Base-by-base conservation (phyloP, 2,329 filamentous ascomycete genomes). In the Cladosporium phlei region DNA sequence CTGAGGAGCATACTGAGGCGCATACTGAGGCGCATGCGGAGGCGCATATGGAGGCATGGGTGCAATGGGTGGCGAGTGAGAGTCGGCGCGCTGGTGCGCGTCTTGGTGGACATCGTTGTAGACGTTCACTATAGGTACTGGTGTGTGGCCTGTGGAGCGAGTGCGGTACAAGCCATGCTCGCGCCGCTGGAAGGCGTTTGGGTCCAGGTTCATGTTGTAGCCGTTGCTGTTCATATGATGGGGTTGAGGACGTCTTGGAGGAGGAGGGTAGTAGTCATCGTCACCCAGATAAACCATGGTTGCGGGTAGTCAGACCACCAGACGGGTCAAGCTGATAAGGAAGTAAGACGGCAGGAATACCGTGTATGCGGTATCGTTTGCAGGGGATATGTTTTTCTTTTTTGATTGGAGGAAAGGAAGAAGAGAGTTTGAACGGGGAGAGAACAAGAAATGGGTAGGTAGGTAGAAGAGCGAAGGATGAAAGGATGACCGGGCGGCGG, bases 41-140 rank as follows among this genome's bases (percentile, higher is more conserved):
- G 16, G 10, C 4, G 32, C 32, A 12, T 47, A 47, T 28, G 51
- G 38, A n/a, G 40, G 37, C 11, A 38, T 33, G 14, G 51, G 44
- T 59, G 59, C 7, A 62, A 43, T 45, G 24, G 46, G 45, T 24
- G 42, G 48, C n/a, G 35, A 29, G 48, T 50, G 39, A 49, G 35
- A 54, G 32, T 47, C 54, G 33, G 40, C 48, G 46, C 48, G 59
- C 52, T 49, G 48, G n/a, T 48, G 50, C 11, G 48, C 51, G 40
- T 52, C 56, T 51, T 66, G 64, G 43, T 62, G 61, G 45, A 67
- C 65, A 46, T 67, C 68, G 56, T 72, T 72, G 61, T 70, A 68
- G 51, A 73, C 71, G 54, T 69, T 70, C 52, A 73, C 66, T 37
- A 69, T 66, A 14, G 71, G 71, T n/a, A 60, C 61, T 11, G 69